Conservation (phyloP, 768 basidiomycete species). For the Imleria badia region DNA sequence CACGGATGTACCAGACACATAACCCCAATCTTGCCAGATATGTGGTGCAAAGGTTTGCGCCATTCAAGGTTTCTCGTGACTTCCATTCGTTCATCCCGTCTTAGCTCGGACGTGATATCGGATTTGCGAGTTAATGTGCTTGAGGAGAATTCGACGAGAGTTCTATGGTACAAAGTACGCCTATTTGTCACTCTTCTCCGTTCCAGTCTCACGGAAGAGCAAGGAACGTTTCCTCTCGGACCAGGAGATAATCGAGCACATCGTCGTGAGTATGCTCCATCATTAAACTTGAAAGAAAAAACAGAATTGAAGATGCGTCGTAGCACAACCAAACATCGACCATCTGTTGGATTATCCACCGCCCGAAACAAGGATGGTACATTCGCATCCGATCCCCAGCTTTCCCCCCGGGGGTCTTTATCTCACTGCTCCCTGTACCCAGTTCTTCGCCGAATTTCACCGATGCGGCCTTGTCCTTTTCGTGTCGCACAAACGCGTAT, state of each 20-base stretch:
- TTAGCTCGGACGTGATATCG: conserved; percentile 70
- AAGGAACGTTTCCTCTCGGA: conserved; percentile 76
- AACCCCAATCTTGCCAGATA: conserved; percentile 33
- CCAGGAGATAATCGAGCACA: conserved; percentile 71
- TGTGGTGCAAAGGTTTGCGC: conserved; percentile 31
- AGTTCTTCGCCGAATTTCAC: conserved; percentile 45
- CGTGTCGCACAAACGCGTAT: conserved; percentile 46
- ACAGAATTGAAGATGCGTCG: not conserved
- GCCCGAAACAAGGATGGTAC: conserved; percentile 83
- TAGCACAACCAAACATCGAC: conserved; percentile 70
- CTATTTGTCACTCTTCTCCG: not conserved
- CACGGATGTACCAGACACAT: conserved; percentile 20
- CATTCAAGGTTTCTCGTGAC: not conserved
- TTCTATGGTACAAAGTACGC: conserved; percentile 73
- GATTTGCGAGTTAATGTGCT: conserved; percentile 67
- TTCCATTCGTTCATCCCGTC: not conserved
- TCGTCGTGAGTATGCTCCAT: conserved; percentile 53
- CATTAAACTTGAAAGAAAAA: not conserved
- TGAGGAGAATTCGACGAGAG: conserved; percentile 53
- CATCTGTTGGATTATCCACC: conserved; percentile 74
- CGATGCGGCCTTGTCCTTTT: conserved; percentile 53
- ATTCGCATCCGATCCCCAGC: conserved; percentile 70
- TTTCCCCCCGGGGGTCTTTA: conserved; percentile 63
- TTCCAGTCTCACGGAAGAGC: conserved; percentile 13
- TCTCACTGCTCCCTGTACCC: conserved; percentile 52